phyloP scores from a whole-genome alignment of 306 rosid species.

The Vigna reflexopilosa region DNA sequence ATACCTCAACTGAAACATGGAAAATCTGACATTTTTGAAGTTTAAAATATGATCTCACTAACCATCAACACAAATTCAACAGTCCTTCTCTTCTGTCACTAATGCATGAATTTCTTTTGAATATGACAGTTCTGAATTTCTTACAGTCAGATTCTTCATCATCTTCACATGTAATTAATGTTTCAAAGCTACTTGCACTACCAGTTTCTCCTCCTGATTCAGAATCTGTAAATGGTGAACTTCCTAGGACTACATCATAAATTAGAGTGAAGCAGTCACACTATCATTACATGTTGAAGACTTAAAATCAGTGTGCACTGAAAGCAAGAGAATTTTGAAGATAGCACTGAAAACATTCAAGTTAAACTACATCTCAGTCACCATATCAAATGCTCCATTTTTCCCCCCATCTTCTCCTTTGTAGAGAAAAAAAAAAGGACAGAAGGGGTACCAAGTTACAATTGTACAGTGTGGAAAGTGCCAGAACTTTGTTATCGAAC shows the following conservation, averaged over 20 bases:
- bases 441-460: slow-evolving; percentile 34
- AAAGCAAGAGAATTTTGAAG: slow-evolving; percentile 42
- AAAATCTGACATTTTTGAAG: slow-evolving; percentile 16
- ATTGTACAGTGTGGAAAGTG: slow-evolving; percentile 39
- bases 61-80: slow-evolving; percentile 95
- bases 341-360: slow-evolving; percentile 30
- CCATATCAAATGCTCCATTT: slow-evolving; percentile 19
- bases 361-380: slow-evolving; percentile 43
- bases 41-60: slow-evolving; percentile 21
- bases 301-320: slow-evolving; percentile 70
- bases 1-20: slow-evolving; percentile 19
- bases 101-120: slow-evolving; percentile 46
- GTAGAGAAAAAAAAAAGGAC: slow-evolving; percentile 32
- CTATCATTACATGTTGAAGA: slow-evolving; percentile 55
- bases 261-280: slow-evolving; percentile 44
- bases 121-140: slow-evolving; percentile 55
- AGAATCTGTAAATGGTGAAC: slow-evolving; percentile 51
- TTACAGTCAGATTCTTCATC: slow-evolving; percentile 59
- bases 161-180: slow-evolving; percentile 60
- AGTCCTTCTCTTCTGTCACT: slow-evolving; percentile 64
- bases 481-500: slow-evolving; percentile 46
- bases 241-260: too few relatives aligned
- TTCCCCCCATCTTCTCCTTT: slow-evolving; percentile 32
- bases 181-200: slow-evolving; percentile 62
- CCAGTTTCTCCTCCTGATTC: slow-evolving; percentile 60